A percentile compares a stretch with the other conserved stretches of the same genome.
Evolutionary conservation across 169 alveolate genomes (phyloP).

Genomic region (Plasmodium reichenowi): DNA sequence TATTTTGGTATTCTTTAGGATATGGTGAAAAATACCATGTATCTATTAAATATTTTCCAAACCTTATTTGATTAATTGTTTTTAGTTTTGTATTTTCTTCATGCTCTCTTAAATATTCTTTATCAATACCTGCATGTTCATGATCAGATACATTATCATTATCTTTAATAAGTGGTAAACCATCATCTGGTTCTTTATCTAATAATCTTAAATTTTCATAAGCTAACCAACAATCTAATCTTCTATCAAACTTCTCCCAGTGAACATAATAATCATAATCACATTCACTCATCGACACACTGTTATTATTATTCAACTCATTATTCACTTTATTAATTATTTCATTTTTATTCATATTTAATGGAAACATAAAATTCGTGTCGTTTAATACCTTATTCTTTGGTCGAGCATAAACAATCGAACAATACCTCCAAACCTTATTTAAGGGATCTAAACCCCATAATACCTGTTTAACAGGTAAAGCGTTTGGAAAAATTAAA

Average conservation of each 20-base stretch:
- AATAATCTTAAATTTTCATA: conserved; percentile 86
- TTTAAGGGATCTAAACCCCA: conserved; percentile 83
- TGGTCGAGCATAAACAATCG: conserved; percentile 84
- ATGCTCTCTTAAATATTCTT: conserved; percentile 93
- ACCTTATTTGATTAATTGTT: conserved; percentile 93
- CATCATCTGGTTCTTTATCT: conserved; percentile 87
- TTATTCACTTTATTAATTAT: conserved; percentile 40
- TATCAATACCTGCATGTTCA: conserved; percentile 92
- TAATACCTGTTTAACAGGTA: conserved; percentile 82
- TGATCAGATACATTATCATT: conserved; percentile 82
- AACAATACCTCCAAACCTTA: conserved; percentile 82
- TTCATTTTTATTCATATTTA: conserved; percentile 14
- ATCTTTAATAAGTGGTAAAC: conserved; percentile 70
- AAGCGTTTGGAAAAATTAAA: conserved; percentile 82
- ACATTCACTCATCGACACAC: conserved; percentile 21
- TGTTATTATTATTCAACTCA: conserved; percentile 42
- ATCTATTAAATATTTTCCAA: conserved; percentile 94
- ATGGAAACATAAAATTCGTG: conserved; percentile 11
- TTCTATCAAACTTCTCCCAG: conserved; percentile 90
- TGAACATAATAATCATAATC: conserved; percentile 93
- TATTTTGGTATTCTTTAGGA: conserved; percentile 95
- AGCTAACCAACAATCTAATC: conserved; percentile 92
- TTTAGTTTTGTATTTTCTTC: conserved; percentile 96
- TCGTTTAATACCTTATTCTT: conserved; percentile 37
- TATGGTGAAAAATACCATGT: conserved; percentile 99